Evolutionary conservation across 2,329 filamentous ascomycete genomes (phyloP).

Genomic region (Monilinia vaccinii-corymbosi): DNA sequence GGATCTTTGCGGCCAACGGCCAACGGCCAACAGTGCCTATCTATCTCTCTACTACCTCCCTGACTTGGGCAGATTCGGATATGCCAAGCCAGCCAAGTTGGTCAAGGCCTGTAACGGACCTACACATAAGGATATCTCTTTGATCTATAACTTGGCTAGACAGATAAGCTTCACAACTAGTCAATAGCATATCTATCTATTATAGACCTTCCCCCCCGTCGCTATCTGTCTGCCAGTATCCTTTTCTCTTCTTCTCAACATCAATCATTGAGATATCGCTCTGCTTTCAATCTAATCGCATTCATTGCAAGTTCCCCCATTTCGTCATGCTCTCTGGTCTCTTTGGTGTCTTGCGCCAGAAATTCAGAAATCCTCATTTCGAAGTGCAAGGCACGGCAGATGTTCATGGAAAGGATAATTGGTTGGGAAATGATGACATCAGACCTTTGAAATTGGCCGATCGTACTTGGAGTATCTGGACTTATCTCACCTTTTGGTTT

Average conservation of each 20-base stretch:
- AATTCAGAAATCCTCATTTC: constrained; percentile 13
- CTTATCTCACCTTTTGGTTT: constrained; percentile 28
- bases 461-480: constrained; percentile 34
- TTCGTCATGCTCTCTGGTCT: background rate
- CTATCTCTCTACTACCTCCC: too few relatives aligned
- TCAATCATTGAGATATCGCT: background rate
- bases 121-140: too few relatives aligned
- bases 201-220: background rate
- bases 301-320: background rate
- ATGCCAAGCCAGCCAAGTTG: background rate
- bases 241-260: background rate
- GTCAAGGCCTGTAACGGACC: background rate
- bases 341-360: background rate
- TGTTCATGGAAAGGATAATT: constrained; percentile 26
- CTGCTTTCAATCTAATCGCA: background rate
- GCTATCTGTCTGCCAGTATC: background rate
- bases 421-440: constrained; percentile 35
- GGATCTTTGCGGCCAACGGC: too few relatives aligned
- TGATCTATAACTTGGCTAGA: too few relatives aligned
- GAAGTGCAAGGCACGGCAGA: constrained; percentile 18
- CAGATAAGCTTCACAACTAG: too few relatives aligned
- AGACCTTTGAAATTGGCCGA: constrained; percentile 33
- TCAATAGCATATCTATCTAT: background rate
- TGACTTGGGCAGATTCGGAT: too few relatives aligned
- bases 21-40: too few relatives aligned